phyloP scores from a whole-genome alignment of 768 basidiomycete species.

The Pleurotus tuber-regium region DNA sequence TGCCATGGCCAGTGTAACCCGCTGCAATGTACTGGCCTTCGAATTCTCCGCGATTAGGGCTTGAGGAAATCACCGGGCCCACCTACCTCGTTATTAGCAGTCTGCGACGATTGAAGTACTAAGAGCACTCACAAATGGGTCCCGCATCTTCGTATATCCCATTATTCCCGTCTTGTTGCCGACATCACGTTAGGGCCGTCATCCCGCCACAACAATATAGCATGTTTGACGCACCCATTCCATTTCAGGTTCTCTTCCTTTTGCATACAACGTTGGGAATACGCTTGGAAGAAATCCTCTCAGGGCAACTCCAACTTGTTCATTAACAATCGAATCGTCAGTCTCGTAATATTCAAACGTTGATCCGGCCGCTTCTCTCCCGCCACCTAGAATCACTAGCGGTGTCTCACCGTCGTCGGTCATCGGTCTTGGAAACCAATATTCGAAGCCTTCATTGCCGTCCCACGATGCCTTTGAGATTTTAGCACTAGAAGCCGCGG shows the following conservation, averaged over 20 bases:
- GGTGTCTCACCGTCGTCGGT: constrained; percentile 31
- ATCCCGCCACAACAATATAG: neutral
- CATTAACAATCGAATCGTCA: constrained; percentile 58
- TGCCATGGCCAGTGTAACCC: constrained; percentile 77
- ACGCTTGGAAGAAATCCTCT: constrained; percentile 57
- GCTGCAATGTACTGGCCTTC: constrained; percentile 70
- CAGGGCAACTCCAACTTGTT: constrained; percentile 44
- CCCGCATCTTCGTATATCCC: constrained; percentile 60
- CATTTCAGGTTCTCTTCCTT: constrained; percentile 56
- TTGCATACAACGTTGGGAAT: constrained; percentile 54
- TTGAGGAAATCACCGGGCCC: constrained; percentile 48
- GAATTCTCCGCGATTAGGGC: constrained; percentile 24
- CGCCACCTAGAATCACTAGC: constrained; percentile 74
- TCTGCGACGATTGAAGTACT: neutral
- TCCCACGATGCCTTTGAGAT: constrained; percentile 47
- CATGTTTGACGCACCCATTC: constrained; percentile 64
- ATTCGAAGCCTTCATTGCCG: constrained; percentile 58
- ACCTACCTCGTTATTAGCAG: constrained; percentile 38
- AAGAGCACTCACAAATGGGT: constrained; percentile 61
- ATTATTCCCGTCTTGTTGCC: constrained; percentile 75
- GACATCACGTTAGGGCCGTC: constrained; percentile 2
- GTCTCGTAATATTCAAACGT: constrained; percentile 47
- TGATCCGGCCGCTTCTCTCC: constrained; percentile 42
- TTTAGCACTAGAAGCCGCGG: constrained; percentile 30
- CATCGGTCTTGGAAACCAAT: constrained; percentile 77